Evolutionary conservation across 805 yeast genomes (phyloP), one percentile per base, ranked within the genome.

Genomic region (Ogataea pignaliae): DNA sequence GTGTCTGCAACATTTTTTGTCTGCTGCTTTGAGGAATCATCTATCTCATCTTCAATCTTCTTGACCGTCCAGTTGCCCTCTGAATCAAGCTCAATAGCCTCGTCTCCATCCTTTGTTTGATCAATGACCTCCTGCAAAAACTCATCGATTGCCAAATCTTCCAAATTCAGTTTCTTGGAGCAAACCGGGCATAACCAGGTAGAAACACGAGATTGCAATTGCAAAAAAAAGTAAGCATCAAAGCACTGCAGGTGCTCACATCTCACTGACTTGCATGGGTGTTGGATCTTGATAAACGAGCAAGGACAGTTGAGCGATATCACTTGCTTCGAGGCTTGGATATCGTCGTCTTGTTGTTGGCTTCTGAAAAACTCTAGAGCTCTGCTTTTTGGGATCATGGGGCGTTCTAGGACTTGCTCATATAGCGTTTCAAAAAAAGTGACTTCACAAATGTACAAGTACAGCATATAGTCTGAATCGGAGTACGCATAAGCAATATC

Each of bases 151-250:
- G 84, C 81, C 42, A 93, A 60, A 48, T 82, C 83, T 13, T 74
- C 73, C 13, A 81, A 66, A 2, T 69, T 64, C 2, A 88, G 65
- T 2, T 57, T 58, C 5, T 64, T 67, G 48, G 76, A 76, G 60
- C 99, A 93, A 3, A 88, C 73, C 0, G 97, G 97, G 58, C 99
- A 93, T 41, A 68, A 67, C 97, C 97, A 91, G 0, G 86, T 78
- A 0, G 96, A 85, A 0, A 85, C 78, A 58, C 85, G 91, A 43
- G 72, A 71, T 60, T 91, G 98, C 36, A 89, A 71, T 55, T 79
- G 77, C 10, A 93, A 54, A 57, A 77, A 93, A 36, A 86, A 78
- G 31, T 72, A 61, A 0, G 87, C 90, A 64, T 93, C 99, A 61
- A 90, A 88, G 59, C 98, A 90, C 55, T 86, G 91, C 13, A 88